These are phyloP conservation scores for Gynochthodes officinalis DNA, from an alignment of 257 asterid genomes.

Conservation along the genomic window DNA sequence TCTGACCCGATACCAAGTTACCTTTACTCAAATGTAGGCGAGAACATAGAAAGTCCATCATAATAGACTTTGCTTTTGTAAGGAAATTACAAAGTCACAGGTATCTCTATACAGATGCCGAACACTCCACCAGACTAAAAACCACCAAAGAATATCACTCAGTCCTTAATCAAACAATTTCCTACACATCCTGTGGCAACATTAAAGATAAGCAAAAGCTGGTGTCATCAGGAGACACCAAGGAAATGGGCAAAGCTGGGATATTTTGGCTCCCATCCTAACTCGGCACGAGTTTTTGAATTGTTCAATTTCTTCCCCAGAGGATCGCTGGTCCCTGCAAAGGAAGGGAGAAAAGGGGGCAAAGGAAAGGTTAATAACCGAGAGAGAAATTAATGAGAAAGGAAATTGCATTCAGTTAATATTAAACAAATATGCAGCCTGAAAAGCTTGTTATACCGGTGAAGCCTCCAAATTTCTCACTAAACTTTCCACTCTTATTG, in stretches of 20 bases:
- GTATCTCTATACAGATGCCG: too few relatives aligned
- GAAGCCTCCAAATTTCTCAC: slow-evolving; percentile 63
- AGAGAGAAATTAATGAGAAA: background rate
- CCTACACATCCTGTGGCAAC: background rate
- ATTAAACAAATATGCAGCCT: background rate
- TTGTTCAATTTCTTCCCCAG: slow-evolving; percentile 81
- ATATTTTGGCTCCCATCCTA: slow-evolving; percentile 87
- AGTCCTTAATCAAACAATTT: slow-evolving; percentile 3
- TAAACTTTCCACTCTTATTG: slow-evolving; percentile 63
- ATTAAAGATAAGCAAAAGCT: background rate
- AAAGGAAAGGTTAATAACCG: background rate
- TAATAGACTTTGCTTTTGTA: too few relatives aligned
- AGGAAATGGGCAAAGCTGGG: slow-evolving; percentile 78
- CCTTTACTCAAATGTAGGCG: too few relatives aligned
- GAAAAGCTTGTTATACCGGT: slow-evolving; percentile 44
- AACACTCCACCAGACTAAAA: too few relatives aligned
- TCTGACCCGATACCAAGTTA: too few relatives aligned
- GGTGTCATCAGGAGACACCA: slow-evolving; percentile 33
- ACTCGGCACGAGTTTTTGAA: slow-evolving; percentile 64
- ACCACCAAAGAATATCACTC: background rate
- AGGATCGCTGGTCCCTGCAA: slow-evolving; percentile 74
- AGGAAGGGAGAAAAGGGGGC: background rate
- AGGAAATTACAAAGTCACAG: too few relatives aligned
- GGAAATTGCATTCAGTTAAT: too few relatives aligned
- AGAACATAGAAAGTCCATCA: too few relatives aligned